phyloP scores from a whole-genome alignment of 2,329 filamentous ascomycete genomes.

The Nemania sp. region DNA sequence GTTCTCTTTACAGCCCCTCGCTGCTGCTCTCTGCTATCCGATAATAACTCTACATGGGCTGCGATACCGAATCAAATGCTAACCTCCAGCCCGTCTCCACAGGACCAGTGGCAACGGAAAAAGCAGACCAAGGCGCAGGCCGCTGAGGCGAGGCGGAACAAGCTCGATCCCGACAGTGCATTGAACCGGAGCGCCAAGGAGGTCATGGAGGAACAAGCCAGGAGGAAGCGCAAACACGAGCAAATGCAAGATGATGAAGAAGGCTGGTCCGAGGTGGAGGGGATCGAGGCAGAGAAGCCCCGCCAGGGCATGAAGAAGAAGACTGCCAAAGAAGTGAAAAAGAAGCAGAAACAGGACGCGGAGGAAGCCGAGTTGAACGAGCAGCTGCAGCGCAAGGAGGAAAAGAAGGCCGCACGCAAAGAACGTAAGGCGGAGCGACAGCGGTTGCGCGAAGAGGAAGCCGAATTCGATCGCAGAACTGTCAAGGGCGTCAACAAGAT shows the following conservation, averaged over 20 bases:
- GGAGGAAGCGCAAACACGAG: conserved; percentile 75
- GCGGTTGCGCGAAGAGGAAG: conserved; percentile 43
- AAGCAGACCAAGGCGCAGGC: conserved; percentile 95
- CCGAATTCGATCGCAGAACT: conserved; percentile 46
- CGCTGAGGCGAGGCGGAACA: conserved; percentile 78
- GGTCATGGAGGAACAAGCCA: conserved; percentile 78
- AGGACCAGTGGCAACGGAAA: conserved; percentile 94
- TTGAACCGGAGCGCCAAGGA: conserved; percentile 83
- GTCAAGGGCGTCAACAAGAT: conserved; percentile 44
- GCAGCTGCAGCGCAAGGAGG: conserved; percentile 50
- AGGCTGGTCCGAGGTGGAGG: conserved; percentile 49
- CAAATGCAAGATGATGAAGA: conserved; percentile 50
- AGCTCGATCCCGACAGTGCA: conserved; percentile 86
- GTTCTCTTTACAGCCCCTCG: background rate
- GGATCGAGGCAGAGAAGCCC: conserved; percentile 63
- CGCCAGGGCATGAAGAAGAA: conserved; percentile 63
- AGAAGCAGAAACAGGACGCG: conserved; percentile 55
- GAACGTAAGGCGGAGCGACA: conserved; percentile 47
- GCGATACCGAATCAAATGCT: conserved; percentile 21
- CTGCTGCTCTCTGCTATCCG: background rate
- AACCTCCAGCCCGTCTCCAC: conserved; percentile 22
- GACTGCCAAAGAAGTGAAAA: conserved; percentile 45
- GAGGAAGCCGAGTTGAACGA: conserved; percentile 42
- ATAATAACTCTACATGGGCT: background rate
- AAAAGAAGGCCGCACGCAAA: conserved; percentile 55